These are phyloP conservation scores for Leccinum aurantiacum DNA, from an alignment of 768 basidiomycete species.

Conservation along the genomic window DNA sequence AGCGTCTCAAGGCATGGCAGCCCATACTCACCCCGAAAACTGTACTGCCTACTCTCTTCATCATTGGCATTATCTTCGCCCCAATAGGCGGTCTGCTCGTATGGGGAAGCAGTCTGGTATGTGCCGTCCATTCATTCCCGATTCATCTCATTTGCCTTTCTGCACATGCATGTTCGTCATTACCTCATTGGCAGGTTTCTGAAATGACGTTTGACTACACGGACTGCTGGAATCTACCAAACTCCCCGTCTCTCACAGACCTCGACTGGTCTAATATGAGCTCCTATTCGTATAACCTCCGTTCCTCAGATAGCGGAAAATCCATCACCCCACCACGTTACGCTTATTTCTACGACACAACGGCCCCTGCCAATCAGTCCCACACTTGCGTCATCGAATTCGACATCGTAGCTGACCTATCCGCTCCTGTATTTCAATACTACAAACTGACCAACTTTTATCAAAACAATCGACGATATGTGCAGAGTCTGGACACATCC, in stretches of 20 bases:
- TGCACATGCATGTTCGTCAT: conserved; percentile 1
- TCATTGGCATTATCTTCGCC: conserved; percentile 92
- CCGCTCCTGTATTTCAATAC: conserved; percentile 81
- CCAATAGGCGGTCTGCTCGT: conserved; percentile 94
- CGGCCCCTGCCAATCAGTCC: conserved; percentile 43
- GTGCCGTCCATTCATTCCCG: conserved; percentile 28
- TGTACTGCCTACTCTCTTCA: conserved; percentile 93
- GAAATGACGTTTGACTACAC: conserved; percentile 97
- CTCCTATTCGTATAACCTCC: conserved; percentile 61
- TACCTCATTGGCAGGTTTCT: conserved; percentile 55
- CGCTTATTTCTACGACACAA: conserved; percentile 63
- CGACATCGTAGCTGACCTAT: conserved; percentile 74
- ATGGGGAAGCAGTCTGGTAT: conserved; percentile 77
- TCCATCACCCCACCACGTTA: conserved; percentile 61
- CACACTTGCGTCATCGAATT: conserved; percentile 80
- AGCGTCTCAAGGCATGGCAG: conserved; percentile 99
- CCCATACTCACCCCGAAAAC: conserved; percentile 98
- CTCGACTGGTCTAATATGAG: conserved; percentile 55
- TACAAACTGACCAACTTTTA: conserved; percentile 97
- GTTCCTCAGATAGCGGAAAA: conserved; percentile 53
- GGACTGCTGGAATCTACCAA: conserved; percentile 69
- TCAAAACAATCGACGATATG: conserved; percentile 98
- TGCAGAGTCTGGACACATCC: conserved; percentile 81
- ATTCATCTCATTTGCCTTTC: conserved; percentile 17
- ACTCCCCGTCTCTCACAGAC: conserved; percentile 33